Base-by-base conservation (phyloP, 805 yeast genomes). In the Wickerhamomyces bovis region DNA sequence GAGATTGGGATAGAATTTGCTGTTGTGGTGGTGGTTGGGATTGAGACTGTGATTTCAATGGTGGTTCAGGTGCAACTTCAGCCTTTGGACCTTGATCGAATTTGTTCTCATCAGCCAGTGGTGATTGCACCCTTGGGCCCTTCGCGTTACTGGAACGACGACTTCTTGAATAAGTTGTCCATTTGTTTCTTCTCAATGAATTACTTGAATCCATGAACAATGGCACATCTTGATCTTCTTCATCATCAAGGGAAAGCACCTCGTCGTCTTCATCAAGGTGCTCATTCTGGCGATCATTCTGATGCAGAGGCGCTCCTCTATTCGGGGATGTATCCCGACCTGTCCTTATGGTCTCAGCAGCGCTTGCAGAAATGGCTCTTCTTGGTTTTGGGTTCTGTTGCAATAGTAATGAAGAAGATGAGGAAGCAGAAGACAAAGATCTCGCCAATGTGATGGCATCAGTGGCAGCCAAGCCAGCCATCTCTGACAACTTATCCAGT, bases 391-490 rank as follows among this genome's bases (percentile, higher is more conserved):
- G 39, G 6, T 36, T 19, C 16, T 36, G 39, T 20, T 36, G 39
- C 18, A 45, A 45, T 30, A 52, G 30, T 16, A 55, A 30, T 1
- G 55, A 52, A 1, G 61, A 72, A 12, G 85, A 85, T 25, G 84
- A 69, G 0, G 88, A 78, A 0, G 85, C 76, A 41, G 87, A 76
- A 2, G 92, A 83, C 42, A 89, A 71, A 1, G 94, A 81, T 57
- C 95, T 71, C 0, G 95, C 96, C 46, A 88, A 70, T 0, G 95
- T 80, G 6, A 84, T 83, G 0, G 96, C 95, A 67, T 88, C 95
- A 36, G 82, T 77, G 4, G 89, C 81, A 44, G 80, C 83, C 64
- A 86, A 67, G 0, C 95, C 94, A 0, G 92, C 95, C 64, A 81
- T 70, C 53, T 81, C 83, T 0, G 92, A 80, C 41, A 89, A 69